A percentile compares a stretch with the other conserved stretches of the same genome.
phyloP scores from a whole-genome alignment of 1,139 yeast genomes.

The Taphrina communis region DNA sequence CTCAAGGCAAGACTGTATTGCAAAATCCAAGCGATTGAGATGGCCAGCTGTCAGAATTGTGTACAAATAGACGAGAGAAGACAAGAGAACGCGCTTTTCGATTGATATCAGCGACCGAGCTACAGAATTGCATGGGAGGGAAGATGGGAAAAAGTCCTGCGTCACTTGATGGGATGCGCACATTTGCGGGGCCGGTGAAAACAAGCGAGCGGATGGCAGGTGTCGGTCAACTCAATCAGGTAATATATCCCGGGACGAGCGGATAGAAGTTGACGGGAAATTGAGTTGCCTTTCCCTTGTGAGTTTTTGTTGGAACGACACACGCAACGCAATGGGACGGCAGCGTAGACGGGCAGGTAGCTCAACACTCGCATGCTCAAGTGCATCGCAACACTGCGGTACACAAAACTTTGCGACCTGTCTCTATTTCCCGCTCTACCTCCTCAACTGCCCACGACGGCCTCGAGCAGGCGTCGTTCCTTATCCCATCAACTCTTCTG shows the following conservation, averaged over 20 bases:
- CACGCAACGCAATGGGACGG: neutral
- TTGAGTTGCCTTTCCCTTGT: too few species aligned
- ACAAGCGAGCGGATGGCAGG: neutral
- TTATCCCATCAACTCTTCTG: neutral
- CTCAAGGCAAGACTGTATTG: too few species aligned
- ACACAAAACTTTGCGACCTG: neutral
- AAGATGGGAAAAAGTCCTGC: conserved; percentile 3
- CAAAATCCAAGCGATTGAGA: too few species aligned
- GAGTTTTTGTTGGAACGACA: neutral
- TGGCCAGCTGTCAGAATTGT: too few species aligned
- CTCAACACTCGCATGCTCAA: conserved; percentile 3
- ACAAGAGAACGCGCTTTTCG: too few species aligned
- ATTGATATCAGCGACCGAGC: too few species aligned
- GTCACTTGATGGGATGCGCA: neutral
- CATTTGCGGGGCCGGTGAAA: neutral
- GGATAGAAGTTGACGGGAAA: neutral
- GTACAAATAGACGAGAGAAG: too few species aligned
- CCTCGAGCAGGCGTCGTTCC: conserved; percentile 6
- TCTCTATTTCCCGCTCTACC: neutral
- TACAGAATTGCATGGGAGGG: neutral
- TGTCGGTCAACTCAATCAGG: neutral
- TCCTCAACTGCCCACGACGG: neutral
- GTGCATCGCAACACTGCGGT: neutral
- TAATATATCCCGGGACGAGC: neutral
- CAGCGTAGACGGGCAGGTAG: neutral